Conservation (phyloP, 176 grass and related monocot genomes). For the Aegilops bicornis region DNA sequence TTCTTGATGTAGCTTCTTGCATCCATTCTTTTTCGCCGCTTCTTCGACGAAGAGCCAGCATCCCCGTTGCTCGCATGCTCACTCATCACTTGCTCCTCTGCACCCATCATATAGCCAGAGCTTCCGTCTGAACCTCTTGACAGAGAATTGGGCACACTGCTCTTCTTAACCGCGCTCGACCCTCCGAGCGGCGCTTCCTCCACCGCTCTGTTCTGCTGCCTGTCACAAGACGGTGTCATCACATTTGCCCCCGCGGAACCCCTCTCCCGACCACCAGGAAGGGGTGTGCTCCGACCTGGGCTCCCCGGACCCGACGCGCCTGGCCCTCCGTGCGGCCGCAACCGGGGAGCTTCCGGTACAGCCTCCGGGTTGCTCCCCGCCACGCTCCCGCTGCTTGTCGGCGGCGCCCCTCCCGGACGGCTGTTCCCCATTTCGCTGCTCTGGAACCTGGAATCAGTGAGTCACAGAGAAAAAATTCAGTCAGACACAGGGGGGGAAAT, state of each 20-base stretch:
- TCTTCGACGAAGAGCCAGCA: not conserved
- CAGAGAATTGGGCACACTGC: not conserved
- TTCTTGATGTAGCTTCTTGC: not conserved
- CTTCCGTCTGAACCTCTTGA: not conserved
- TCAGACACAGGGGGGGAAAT: no score
- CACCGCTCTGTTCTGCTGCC: not conserved
- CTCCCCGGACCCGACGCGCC: slow-evolving; percentile 3
- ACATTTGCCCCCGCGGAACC: not conserved
- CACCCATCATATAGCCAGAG: not conserved
- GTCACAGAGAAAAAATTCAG: no score
- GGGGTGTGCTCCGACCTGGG: slow-evolving; percentile 2
- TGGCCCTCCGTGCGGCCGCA: not conserved
- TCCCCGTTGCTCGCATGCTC: not conserved
- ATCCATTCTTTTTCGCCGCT: slow-evolving; percentile 15
- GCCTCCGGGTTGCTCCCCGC: not conserved
- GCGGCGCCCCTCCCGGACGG: slow-evolving; percentile 18
- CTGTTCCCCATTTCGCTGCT: slow-evolving; percentile 32
- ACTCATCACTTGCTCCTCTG: not conserved
- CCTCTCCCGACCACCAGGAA: not conserved
- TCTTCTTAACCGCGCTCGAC: not conserved
- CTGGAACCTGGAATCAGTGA: not conserved
- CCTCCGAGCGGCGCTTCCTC: not conserved
- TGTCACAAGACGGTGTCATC: not conserved
- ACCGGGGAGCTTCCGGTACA: not conserved
- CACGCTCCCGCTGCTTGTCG: not conserved